A percentile compares a stretch with the other conserved stretches of the same genome.
Conservation (phyloP, 495 filamentous ascomycete genomes). For the Trichoderma parareesei region DNA sequence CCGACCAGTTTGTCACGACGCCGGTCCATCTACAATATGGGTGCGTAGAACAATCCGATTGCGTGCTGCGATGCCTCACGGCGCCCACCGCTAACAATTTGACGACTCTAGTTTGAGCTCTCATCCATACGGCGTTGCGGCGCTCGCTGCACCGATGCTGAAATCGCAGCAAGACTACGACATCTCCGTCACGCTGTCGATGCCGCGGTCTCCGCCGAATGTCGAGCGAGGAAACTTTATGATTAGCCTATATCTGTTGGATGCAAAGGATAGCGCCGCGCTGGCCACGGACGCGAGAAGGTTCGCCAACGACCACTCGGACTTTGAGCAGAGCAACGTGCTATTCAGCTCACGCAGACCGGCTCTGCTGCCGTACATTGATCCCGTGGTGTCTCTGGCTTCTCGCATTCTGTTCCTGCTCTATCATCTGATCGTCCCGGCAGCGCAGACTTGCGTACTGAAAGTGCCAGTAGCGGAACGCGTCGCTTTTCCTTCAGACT, state of each 20-base stretch:
- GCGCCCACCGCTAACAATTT: neutral
- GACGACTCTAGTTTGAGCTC: conserved; percentile 25
- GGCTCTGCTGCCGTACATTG: conserved; percentile 31
- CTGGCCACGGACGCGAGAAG: neutral
- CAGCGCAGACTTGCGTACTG: conserved; percentile 46
- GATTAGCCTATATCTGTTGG: conserved; percentile 65
- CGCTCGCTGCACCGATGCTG: conserved; percentile 31
- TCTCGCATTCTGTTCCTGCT: conserved; percentile 35
- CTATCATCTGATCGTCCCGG: conserved; percentile 33
- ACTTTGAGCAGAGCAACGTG: conserved; percentile 19
- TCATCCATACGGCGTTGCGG: conserved; percentile 47
- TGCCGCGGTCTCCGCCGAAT: conserved; percentile 56
- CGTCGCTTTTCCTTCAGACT: conserved; percentile 52
- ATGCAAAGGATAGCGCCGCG: conserved; percentile 18
- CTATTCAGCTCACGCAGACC: conserved; percentile 31
- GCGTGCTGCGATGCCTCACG: neutral
- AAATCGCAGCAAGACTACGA: conserved; percentile 54
- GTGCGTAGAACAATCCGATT: conserved; percentile 32
- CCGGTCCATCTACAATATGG: conserved; percentile 76
- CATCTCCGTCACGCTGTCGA: conserved; percentile 46
- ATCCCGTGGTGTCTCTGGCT: conserved; percentile 29
- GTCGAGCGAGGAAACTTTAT: conserved; percentile 79
- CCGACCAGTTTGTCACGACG: conserved; percentile 54
- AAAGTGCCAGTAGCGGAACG: conserved; percentile 62
- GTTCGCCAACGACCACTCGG: conserved; percentile 8